These are phyloP conservation scores for Nicotiana tabacum DNA, from an alignment of 257 asterid species.

Conservation along the genomic window DNA sequence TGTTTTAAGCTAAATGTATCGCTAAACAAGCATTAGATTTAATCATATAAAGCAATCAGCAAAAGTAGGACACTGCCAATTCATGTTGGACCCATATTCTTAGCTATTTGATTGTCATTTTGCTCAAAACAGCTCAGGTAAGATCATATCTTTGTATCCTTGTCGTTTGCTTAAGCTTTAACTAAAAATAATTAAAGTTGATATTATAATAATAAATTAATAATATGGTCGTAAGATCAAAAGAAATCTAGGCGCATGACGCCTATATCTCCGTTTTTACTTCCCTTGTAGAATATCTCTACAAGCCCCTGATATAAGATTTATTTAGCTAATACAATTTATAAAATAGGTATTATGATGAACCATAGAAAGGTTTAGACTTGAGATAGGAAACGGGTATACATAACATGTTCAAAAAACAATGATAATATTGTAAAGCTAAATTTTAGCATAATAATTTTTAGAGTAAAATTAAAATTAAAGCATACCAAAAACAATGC, in stretches of 20 bases:
- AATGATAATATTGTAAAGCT: not conserved
- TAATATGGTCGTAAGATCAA: not conserved
- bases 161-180: not conserved
- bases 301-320: not conserved
- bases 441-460: no score
- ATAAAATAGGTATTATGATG: not conserved
- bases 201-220: not conserved
- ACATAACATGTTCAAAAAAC: not conserved
- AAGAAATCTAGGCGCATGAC: not conserved
- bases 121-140: constrained; percentile 1
- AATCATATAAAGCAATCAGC: not conserved
- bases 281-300: not conserved
- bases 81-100: not conserved
- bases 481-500: no score
- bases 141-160: not conserved
- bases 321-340: not conserved
- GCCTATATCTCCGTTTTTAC: not conserved
- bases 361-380: not conserved
- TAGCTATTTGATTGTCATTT: constrained; percentile 9
- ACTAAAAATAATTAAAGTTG: not conserved
- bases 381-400: not conserved
- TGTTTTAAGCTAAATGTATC: not conserved
- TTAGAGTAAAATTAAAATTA: no score
- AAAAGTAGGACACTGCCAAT: not conserved
- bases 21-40: not conserved